Evolutionary conservation across 305 asterid genomes (phyloP), one percentile per base, ranked within the genome.

Genomic region (Solanum hybrid): DNA sequence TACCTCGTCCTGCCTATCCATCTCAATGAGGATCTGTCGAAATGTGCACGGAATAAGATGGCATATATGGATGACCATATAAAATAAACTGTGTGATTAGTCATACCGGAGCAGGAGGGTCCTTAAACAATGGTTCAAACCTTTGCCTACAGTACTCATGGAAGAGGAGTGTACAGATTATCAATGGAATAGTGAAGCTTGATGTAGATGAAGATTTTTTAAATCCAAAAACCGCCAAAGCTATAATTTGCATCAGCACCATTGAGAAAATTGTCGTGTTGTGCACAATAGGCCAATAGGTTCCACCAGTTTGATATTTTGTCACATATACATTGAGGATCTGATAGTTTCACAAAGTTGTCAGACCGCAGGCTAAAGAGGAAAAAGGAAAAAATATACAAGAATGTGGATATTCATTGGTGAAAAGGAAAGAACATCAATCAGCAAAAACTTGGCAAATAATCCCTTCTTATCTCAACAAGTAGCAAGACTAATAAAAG

Each of bases 261-360:
- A 93, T 83, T 11, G 94, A 92, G 90, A 92, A 93, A 67, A 93
- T 93, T 61, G 90, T 89, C 6, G 92, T 84, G 86, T 91, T 91
- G 71, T 93, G 94, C 89, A 90, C 91, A 89, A 91, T 86, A 89
- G 93, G 94, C 94, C 94, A 93, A 77, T 92, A 93, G 42, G 87
- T 86, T 89, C 94, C 94, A 34, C 93, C 93, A 35, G 93, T 93
- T 86, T 93, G 89, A 86, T 93, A 93, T 88, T 88, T 87, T 67
- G 94, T 92, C 74, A 89, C 89, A 87, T 93, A 93, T 11, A 93
- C 94, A 88, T 91, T 90, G 77, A 93, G 90, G 84, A 93, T 89
- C 94, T 93, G 94, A 89, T 86, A 51, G 12, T 61, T 88, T 57
- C 61, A 73, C 28, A 6, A 82, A 85, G 46, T 11, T 46, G 20